Evolutionary conservation across 202 grass and related monocot species (phyloP).

Genomic region (Brachypodium distachyon): DNA sequence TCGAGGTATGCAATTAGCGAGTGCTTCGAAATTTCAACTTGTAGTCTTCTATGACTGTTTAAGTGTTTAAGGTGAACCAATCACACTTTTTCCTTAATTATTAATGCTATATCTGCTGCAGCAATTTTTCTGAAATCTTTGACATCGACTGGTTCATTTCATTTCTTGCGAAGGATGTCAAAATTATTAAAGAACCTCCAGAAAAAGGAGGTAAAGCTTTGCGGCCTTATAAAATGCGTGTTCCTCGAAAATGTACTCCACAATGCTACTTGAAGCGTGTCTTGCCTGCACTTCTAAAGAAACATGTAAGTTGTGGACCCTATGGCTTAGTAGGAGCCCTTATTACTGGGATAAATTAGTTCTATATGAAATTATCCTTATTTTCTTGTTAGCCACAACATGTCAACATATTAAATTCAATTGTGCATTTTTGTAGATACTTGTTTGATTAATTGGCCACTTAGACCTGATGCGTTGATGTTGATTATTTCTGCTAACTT

Average conservation of each 20-base stretch:
- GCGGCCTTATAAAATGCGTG: constrained; percentile 59
- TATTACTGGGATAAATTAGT: constrained; percentile 4
- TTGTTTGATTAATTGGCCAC: neutral
- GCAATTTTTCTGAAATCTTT: constrained; percentile 94
- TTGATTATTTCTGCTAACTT: neutral
- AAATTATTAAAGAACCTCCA: constrained; percentile 77
- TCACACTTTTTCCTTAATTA: constrained; percentile 16
- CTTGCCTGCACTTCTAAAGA: constrained; percentile 80
- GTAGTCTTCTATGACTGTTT: neutral
- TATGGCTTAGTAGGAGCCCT: constrained; percentile 15
- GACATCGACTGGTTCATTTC: constrained; percentile 84
- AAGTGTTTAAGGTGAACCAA: neutral
- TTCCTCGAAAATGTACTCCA: constrained; percentile 77
- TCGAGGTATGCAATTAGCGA: constrained; percentile 48
- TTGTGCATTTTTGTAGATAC: neutral
- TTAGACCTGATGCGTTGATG: neutral
- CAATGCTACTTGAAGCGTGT: constrained; percentile 80
- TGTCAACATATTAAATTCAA: neutral
- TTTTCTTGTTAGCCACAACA: neutral
- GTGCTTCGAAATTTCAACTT: neutral
- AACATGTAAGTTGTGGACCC: constrained; percentile 57
- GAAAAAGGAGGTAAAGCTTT: constrained; percentile 54
- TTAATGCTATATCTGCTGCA: constrained; percentile 43
- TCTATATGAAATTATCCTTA: neutral
- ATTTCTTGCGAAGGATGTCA: constrained; percentile 69